Conservation (phyloP, 169 alveolate species). For the Cryptosporidium bovis region DNA sequence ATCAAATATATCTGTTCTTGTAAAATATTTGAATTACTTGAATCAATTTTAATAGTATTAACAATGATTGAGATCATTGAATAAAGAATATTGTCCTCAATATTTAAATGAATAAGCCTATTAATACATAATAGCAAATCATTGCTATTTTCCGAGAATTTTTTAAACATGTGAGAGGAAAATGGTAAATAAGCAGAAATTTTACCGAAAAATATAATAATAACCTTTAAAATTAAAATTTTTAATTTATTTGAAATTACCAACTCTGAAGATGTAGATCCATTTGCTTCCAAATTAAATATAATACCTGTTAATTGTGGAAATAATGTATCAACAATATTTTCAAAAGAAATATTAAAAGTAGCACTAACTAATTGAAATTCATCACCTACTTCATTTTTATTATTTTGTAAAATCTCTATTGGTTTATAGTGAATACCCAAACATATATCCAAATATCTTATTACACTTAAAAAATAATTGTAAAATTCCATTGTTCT, state of each 20-base stretch:
- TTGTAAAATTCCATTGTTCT: constrained; percentile 10
- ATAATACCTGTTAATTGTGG: not conserved
- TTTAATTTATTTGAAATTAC: not conserved
- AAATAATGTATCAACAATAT: constrained; percentile 13
- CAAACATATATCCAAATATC: constrained; percentile 17
- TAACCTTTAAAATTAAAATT: not conserved
- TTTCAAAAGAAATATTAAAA: constrained; percentile 7
- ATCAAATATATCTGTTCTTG: constrained; percentile 1
- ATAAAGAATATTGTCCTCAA: not conserved
- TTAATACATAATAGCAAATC: not conserved
- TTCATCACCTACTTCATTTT: not conserved
- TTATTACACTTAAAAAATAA: constrained; percentile 15
- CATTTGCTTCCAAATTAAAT: constrained; percentile 1
- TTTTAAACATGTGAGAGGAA: constrained; percentile 12
- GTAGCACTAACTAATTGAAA: constrained; percentile 17
- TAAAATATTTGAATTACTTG: not conserved
- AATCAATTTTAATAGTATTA: not conserved
- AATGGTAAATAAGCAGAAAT: constrained; percentile 18
- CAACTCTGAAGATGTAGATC: not conserved
- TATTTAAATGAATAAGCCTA: not conserved
- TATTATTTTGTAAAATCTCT: not conserved
- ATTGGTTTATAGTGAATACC: constrained; percentile 40
- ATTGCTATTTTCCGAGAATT: not conserved
- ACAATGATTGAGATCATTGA: not conserved
- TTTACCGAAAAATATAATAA: constrained; percentile 27